These are phyloP conservation scores for Neurospora sp. DNA, from an alignment of 495 filamentous ascomycete genomes.

Conservation along the genomic window DNA sequence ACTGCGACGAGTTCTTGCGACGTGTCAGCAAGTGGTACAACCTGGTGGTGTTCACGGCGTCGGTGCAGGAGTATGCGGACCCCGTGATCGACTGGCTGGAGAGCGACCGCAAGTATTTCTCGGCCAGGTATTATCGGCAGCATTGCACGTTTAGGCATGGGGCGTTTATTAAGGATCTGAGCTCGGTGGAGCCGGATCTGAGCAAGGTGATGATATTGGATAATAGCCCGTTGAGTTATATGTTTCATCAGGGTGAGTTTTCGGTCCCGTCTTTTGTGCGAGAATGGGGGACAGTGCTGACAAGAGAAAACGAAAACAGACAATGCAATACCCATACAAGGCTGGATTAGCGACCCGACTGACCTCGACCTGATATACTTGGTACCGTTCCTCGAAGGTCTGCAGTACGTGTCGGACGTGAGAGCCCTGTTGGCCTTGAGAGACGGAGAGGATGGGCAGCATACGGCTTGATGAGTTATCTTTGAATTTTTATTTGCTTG, in stretches of 20 bases:
- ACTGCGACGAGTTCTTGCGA: conserved; percentile 93
- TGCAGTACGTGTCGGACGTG: conserved; percentile 95
- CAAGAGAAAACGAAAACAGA: conserved; percentile 40
- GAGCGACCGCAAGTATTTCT: conserved; percentile 91
- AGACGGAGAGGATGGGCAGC: conserved; percentile 64
- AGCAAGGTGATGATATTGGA: conserved; percentile 98
- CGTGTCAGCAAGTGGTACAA: conserved; percentile 96
- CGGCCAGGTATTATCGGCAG: conserved; percentile 83
- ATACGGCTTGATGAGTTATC: conserved; percentile 24
- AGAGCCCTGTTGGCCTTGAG: conserved; percentile 78
- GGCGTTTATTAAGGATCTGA: conserved; percentile 95
- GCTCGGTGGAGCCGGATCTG: conserved; percentile 88
- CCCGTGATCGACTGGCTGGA: conserved; percentile 99
- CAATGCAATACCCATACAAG: conserved; percentile 89
- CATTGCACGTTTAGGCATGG: conserved; percentile 93
- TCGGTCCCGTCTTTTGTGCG: neutral
- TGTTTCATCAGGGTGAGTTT: conserved; percentile 87
- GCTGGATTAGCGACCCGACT: conserved; percentile 86
- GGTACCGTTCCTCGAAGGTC: conserved; percentile 83
- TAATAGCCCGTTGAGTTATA: conserved; percentile 95
- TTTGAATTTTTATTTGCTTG: neutral
- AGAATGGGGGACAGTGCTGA: conserved; percentile 2
- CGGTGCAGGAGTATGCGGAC: conserved; percentile 96
- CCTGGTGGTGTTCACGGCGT: conserved; percentile 92
- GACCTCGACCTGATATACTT: conserved; percentile 86